Evolutionary conservation across 768 basidiomycete genomes (phyloP).

Genomic region (Tubosaeta sp.): DNA sequence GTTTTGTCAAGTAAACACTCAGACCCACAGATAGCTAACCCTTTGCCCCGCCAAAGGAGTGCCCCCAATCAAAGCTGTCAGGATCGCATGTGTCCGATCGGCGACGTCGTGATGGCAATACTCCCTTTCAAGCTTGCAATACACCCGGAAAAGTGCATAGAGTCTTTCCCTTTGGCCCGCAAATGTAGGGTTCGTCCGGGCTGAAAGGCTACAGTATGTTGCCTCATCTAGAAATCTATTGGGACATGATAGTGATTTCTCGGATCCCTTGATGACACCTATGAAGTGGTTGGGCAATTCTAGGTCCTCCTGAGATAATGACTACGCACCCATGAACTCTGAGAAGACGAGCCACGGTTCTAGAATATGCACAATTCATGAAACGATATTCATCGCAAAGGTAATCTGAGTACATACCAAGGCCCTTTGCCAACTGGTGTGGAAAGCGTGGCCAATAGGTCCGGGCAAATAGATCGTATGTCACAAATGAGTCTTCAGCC

Average conservation of each 20-base stretch:
- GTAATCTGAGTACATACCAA: conserved; percentile 37
- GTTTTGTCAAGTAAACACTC: background rate
- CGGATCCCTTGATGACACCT: conserved; percentile 70
- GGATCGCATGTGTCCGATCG: conserved; percentile 57
- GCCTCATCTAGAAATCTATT: conserved; percentile 39
- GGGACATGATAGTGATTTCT: conserved; percentile 37
- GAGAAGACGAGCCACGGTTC: conserved; percentile 61
- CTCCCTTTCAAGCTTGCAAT: conserved; percentile 42
- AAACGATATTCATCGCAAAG: background rate
- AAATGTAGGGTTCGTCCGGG: conserved; percentile 52
- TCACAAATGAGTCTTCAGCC: conserved; percentile 30
- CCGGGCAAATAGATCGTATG: conserved; percentile 44
- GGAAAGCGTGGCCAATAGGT: conserved; percentile 61
- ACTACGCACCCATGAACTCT: conserved; percentile 55
- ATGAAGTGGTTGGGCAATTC: background rate
- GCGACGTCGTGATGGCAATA: conserved; percentile 50
- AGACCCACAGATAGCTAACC: conserved; percentile 53
- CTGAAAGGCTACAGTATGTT: conserved; percentile 46
- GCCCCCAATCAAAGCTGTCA: conserved; percentile 31
- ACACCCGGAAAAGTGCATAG: conserved; percentile 52
- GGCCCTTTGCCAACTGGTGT: conserved; percentile 43
- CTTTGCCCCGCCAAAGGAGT: conserved; percentile 35
- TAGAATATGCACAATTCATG: conserved; percentile 19
- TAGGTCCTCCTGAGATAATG: background rate
- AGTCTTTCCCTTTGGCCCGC: conserved; percentile 43